phyloP scores from a whole-genome alignment of 345 rosid species.

The Populus ilicifolia region DNA sequence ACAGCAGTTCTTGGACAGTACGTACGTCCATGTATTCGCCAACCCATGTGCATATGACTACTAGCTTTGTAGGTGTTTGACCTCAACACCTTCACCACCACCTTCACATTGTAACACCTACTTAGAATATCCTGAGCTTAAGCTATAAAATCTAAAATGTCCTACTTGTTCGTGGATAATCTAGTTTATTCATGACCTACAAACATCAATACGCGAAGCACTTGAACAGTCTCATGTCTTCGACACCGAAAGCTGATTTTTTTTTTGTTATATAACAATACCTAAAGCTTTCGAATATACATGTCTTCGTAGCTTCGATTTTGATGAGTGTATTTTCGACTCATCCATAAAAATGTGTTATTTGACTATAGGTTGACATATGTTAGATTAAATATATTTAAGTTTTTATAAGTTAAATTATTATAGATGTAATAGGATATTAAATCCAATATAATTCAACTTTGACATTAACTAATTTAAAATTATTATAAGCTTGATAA shows the following conservation, averaged over 20 bases:
- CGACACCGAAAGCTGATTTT: too few species aligned
- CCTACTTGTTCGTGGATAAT: background rate
- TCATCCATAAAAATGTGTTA: too few species aligned
- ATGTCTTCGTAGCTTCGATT: too few species aligned
- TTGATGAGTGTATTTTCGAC: too few species aligned
- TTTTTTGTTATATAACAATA: too few species aligned
- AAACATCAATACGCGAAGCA: background rate
- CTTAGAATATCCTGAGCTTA: background rate
- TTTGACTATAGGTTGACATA: fast-evolving
- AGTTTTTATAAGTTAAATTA: fast-evolving
- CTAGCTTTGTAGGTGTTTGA: slow-evolving; percentile 25
- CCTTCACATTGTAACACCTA: background rate
- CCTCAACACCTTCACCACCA: background rate
- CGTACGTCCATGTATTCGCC: slow-evolving; percentile 12
- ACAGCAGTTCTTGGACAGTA: slow-evolving; percentile 7
- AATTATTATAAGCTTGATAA: fast-evolving
- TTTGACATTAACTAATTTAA: fast-evolving
- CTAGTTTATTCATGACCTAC: background rate
- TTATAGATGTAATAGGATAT: fast-evolving
- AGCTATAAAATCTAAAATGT: background rate
- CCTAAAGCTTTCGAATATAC: too few species aligned
- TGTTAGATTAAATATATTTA: too few species aligned
- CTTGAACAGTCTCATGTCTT: background rate
- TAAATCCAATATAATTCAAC: too few species aligned
- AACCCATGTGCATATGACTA: slow-evolving; percentile 31